Evolutionary conservation across 2,329 filamentous ascomycete species (phyloP), one percentile per base, ranked within the genome.

Genomic region (Neonectria neomacrospora): DNA sequence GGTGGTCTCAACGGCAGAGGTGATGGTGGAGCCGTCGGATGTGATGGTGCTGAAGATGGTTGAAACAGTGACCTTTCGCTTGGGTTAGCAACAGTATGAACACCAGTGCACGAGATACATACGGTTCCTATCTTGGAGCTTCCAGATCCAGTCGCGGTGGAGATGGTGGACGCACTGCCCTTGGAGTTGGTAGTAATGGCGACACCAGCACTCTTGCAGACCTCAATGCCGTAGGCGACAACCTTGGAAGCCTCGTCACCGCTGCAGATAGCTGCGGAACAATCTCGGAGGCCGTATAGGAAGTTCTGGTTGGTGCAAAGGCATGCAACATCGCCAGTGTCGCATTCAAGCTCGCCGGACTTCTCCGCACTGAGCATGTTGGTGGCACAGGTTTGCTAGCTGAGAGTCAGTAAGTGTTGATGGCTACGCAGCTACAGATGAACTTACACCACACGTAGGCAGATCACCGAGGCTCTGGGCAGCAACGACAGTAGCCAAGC

Each of bases 401-500:
- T 61, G 30, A 16, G 10, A 22, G 56, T 72, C 30, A 74, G 66
- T 22, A 22, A 20, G 16, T 54, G 48, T 23, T 5, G 2, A 3
- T 45, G 22, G 20, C 5, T 34, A 45, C 32, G n/a, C 11, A 32
- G 23, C 18, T 10, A 2, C 18, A 22, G 39, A 26, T 10, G 7
- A 53, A 66, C 85, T 81, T 83, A 88, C 86, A 76, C 81, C 85
- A 70, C 86, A 88, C 18, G 73, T 61, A 34, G 84, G 80, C 54
- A 87, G 82, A 58, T 77, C 75, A 61, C 75, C 56, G 50, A 78
- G 54, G 65, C 78, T 72, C 73, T 85, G 83, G 42, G 80, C 82
- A 18, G 76, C 76, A 64, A 73, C 79, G 42, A 79, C 72, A 51
- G 79, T 76, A 66, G 78, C 79, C 58, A 82, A 72, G 67, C 79